phyloP scores from a whole-genome alignment of 306 rosid species.

The Urtica urens region DNA sequence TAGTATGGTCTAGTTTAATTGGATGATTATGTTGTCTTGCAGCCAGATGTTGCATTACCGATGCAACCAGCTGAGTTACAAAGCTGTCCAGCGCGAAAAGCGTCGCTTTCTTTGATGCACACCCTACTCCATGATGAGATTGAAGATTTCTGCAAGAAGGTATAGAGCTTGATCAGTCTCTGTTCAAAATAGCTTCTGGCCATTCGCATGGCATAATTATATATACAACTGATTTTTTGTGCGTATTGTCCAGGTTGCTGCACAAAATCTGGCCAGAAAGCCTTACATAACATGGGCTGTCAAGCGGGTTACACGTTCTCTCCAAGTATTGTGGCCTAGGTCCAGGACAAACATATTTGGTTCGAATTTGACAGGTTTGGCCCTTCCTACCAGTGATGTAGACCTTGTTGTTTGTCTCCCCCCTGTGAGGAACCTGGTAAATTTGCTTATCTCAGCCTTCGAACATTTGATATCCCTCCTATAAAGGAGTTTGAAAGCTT shows the following conservation, averaged over 20 bases:
- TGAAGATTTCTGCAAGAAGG: constrained; percentile 71
- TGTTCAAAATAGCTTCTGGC: background rate
- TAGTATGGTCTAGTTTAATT: background rate
- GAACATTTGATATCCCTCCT: constrained; percentile 5
- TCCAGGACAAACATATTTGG: constrained; percentile 87
- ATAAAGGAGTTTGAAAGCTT: constrained; percentile 7
- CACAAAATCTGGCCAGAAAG: constrained; percentile 75
- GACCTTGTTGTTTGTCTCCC: constrained; percentile 93
- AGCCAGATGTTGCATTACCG: constrained; percentile 88
- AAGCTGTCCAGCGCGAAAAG: constrained; percentile 44
- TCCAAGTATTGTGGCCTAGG: constrained; percentile 96
- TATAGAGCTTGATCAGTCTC: constrained; percentile 13
- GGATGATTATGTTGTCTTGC: constrained; percentile 23
- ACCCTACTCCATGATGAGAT: constrained; percentile 73
- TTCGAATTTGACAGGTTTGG: constrained; percentile 83
- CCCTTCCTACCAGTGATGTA: constrained; percentile 96
- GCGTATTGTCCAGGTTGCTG: constrained; percentile 52
- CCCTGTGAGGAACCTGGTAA: constrained; percentile 96
- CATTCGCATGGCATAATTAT: constrained; percentile 12
- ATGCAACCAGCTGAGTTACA: constrained; percentile 60
- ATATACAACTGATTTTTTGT: constrained; percentile 13
- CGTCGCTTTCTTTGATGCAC: constrained; percentile 56
- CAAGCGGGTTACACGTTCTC: constrained; percentile 84
- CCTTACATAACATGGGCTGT: constrained; percentile 91
- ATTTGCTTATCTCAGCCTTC: background rate